phyloP scores from a whole-genome alignment of 305 asterid genomes.

The Solanum hybrid region DNA sequence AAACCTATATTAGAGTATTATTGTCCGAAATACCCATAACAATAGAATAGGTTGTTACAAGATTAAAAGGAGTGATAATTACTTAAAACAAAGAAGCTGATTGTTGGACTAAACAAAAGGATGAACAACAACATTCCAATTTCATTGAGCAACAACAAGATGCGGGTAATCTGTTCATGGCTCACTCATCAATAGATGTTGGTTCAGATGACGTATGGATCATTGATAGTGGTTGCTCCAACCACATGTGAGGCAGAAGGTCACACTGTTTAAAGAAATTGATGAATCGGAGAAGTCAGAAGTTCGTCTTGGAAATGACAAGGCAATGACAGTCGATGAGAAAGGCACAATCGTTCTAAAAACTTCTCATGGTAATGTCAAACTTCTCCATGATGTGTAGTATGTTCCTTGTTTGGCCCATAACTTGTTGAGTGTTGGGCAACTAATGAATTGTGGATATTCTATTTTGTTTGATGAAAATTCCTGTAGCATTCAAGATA shows the following conservation, averaged over 20 bases:
- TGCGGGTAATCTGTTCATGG: not conserved
- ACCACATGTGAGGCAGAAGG: not conserved
- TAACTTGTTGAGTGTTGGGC: not conserved
- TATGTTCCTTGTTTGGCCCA: not conserved
- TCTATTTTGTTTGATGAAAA: not conserved
- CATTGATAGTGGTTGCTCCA: not conserved
- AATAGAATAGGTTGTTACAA: not conserved
- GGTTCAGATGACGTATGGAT: not conserved
- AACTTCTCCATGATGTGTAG: not conserved
- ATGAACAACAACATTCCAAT: not conserved
- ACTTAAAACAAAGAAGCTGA: not conserved
- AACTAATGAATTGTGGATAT: not conserved
- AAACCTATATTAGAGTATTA: not conserved
- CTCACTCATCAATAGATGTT: not conserved
- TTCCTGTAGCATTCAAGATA: not conserved
- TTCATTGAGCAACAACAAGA: not conserved
- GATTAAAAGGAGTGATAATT: not conserved
- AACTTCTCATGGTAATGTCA: not conserved
- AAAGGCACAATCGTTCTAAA: not conserved
- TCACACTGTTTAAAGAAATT: not conserved
- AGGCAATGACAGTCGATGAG: not conserved
- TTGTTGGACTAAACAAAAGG: not conserved
- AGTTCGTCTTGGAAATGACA: not conserved
- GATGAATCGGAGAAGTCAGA: not conserved
- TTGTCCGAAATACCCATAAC: not conserved